A percentile compares a stretch with the other conserved stretches of the same genome.
phyloP scores from a whole-genome alignment of 2,329 filamentous ascomycete species.

The Ilyonectria robusta region DNA sequence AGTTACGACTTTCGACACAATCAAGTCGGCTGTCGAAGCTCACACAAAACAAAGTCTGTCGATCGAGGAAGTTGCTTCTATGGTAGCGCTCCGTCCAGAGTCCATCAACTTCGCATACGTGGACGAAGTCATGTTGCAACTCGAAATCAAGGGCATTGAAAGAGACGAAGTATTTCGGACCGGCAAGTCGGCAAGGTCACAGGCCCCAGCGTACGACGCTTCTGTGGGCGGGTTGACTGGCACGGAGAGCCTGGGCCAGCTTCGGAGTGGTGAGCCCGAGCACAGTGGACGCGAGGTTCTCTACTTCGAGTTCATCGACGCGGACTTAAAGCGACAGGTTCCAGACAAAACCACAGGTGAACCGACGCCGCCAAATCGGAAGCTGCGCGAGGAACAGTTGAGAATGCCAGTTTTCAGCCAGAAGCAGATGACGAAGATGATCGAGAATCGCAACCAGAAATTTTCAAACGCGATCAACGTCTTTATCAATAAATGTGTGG shows the following conservation, averaged over 20 bases:
- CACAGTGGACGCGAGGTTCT: slow-evolving; percentile 75
- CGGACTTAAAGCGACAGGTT: slow-evolving; percentile 87
- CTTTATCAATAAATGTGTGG: slow-evolving; percentile 82
- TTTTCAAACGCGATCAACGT: slow-evolving; percentile 82
- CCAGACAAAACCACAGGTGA: slow-evolving; percentile 80
- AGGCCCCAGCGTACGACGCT: slow-evolving; percentile 66
- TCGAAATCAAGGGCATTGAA: slow-evolving; percentile 80
- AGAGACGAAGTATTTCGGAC: slow-evolving; percentile 74
- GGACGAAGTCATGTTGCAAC: slow-evolving; percentile 85
- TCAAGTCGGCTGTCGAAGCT: slow-evolving; percentile 86
- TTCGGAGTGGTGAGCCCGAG: slow-evolving; percentile 24
- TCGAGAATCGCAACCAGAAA: slow-evolving; percentile 90
- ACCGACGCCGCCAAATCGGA: slow-evolving; percentile 76
- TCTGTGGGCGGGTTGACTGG: slow-evolving; percentile 72
- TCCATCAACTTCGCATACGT: slow-evolving; percentile 89
- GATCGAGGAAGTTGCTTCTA: slow-evolving; percentile 85
- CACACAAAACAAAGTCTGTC: slow-evolving; percentile 81
- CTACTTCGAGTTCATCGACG: slow-evolving; percentile 93
- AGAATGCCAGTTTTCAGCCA: slow-evolving; percentile 95
- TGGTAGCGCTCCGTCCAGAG: slow-evolving; percentile 82
- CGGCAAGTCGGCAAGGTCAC: slow-evolving; percentile 61
- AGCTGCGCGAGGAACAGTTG: slow-evolving; percentile 81
- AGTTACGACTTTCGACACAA: slow-evolving; percentile 90
- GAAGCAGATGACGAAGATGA: slow-evolving; percentile 89
- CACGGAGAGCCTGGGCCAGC: slow-evolving; percentile 57